Evolutionary conservation across 1,139 yeast genomes (phyloP).

Genomic region (Magnusiomyces starmeri): DNA sequence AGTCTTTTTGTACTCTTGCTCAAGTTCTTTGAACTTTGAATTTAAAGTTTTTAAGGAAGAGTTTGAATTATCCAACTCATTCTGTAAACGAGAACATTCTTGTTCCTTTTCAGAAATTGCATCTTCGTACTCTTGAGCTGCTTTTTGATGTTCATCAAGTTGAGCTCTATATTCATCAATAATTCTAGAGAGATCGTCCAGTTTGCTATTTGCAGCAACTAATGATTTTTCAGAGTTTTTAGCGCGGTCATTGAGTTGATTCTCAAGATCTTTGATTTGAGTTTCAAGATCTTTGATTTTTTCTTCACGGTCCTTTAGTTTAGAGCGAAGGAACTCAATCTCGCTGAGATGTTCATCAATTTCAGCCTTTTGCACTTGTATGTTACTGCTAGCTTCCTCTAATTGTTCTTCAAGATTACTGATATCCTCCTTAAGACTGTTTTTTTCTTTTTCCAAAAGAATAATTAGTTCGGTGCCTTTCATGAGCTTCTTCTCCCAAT

Average conservation of each 20-base stretch:
- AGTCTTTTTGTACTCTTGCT: conserved; percentile 19
- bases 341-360: conserved; percentile 28
- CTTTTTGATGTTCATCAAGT: conserved; percentile 34
- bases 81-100: conserved; percentile 31
- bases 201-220: conserved; percentile 36
- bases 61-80: conserved; percentile 26
- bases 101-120: conserved; percentile 36
- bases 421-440: conserved; percentile 24
- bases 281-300: conserved; percentile 34
- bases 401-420: conserved; percentile 26
- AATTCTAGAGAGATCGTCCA: conserved; percentile 43
- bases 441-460: conserved; percentile 32
- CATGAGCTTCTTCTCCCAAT: conserved; percentile 31
- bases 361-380: conserved; percentile 17
- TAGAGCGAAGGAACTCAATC: conserved; percentile 23
- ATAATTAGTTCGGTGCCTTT: conserved; percentile 32
- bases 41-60: conserved; percentile 17
- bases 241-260: conserved; percentile 25
- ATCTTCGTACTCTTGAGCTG: conserved; percentile 35
- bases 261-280: conserved; percentile 32
- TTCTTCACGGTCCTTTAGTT: conserved; percentile 31
- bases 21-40: conserved; percentile 12
- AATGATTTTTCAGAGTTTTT: conserved; percentile 17
- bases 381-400: conserved; percentile 16
- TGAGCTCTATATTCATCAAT: conserved; percentile 41